These are phyloP conservation scores for Euphorbia lathyris DNA, from an alignment of 345 rosid genomes.

Conservation along the genomic window DNA sequence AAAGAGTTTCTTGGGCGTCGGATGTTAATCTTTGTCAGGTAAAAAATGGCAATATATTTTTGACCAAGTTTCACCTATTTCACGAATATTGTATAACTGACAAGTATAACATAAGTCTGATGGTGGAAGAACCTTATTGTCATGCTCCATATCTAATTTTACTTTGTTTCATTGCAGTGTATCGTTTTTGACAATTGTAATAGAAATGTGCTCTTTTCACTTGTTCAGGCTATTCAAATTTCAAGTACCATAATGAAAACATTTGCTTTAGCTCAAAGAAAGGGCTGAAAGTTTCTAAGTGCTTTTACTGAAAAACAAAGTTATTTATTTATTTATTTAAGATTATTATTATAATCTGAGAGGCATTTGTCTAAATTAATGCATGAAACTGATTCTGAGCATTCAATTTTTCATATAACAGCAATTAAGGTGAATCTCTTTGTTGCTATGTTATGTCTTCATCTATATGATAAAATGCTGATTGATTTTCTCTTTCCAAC, in stretches of 20 bases:
- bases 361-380: not conserved
- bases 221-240: no score
- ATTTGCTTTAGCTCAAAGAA: no score
- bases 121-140: not conserved
- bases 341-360: not conserved
- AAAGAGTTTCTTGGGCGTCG: slow-evolving; percentile 86
- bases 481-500: no score
- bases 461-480: not conserved
- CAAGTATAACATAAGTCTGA: not conserved
- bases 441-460: not conserved
- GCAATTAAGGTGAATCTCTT: not conserved
- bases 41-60: slow-evolving; percentile 25
- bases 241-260: no score
- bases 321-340: no score
- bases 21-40: slow-evolving; percentile 99
- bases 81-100: not conserved
- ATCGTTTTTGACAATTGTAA: not conserved
- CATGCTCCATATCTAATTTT: not conserved
- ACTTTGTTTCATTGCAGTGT: not conserved
- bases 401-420: not conserved
- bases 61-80: no score
- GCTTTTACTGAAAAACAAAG: no score
- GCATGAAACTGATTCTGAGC: not conserved
- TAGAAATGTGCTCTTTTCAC: not conserved
- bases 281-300: no score